phyloP scores from a whole-genome alignment of 2,329 filamentous ascomycete genomes.

The Gliomastix tumulicola region DNA sequence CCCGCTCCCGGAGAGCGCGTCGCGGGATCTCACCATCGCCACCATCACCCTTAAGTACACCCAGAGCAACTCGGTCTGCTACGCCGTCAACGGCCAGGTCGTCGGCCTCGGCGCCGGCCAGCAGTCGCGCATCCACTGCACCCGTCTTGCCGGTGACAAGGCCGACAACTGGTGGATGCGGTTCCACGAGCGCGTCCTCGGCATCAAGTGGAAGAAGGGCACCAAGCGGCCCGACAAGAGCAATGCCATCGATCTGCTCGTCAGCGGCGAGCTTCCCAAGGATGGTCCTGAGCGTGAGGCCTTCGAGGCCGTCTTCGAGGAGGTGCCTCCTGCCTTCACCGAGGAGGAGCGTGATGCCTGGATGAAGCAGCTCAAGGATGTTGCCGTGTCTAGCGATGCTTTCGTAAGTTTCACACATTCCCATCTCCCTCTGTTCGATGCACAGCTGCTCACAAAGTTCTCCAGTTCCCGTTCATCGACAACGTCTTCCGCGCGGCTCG shows the following conservation, averaged over 20 bases:
- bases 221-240: constrained; percentile 96
- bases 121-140: constrained; percentile 98
- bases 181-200: constrained; percentile 84
- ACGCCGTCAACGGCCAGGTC: constrained; percentile 88
- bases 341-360: constrained; percentile 78
- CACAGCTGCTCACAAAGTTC: constrained; percentile 13
- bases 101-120: constrained; percentile 93
- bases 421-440: background rate
- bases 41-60: constrained; percentile 99
- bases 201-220: constrained; percentile 94
- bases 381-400: constrained; percentile 87
- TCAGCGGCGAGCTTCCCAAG: constrained; percentile 82
- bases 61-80: constrained; percentile 98
- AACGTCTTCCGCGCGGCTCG: constrained; percentile 89
- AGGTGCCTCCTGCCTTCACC: constrained; percentile 77
- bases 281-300: constrained; percentile 75
- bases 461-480: constrained; percentile 92
- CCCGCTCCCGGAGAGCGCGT: constrained; percentile 69
- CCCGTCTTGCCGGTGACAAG: constrained; percentile 93
- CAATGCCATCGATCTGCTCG: constrained; percentile 94
- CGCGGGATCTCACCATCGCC: constrained; percentile 86
- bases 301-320: constrained; percentile 86
- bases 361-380: constrained; percentile 73
- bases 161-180: constrained; percentile 99
- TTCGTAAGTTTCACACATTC: constrained; percentile 60